Conservation (phyloP, 164 flowering plant species). For the Macadamia integrifolia region DNA sequence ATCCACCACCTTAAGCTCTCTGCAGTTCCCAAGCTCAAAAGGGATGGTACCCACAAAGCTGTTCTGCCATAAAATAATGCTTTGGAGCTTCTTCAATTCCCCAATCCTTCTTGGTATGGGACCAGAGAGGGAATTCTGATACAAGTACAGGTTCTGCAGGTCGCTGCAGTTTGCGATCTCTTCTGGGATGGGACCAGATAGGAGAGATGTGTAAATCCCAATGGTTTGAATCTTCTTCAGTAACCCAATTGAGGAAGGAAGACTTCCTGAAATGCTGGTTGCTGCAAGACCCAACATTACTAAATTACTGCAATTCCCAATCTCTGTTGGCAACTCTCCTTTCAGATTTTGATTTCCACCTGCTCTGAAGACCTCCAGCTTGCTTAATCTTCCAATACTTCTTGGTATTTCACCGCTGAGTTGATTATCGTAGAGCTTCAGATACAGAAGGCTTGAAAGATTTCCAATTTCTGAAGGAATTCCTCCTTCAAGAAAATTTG, state of each 20-base stretch:
- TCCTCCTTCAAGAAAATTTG: conserved; percentile 59
- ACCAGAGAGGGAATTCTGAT: conserved; percentile 82
- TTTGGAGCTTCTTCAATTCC: conserved; percentile 57
- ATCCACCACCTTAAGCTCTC: conserved; percentile 53
- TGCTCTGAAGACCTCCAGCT: conserved; percentile 54
- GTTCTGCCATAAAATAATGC: conserved; percentile 79
- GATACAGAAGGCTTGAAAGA: conserved; percentile 42
- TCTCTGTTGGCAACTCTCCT: conserved; percentile 79
- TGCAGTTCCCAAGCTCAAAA: conserved; percentile 66
- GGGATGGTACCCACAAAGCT: conserved; percentile 84
- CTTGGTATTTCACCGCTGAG: conserved; percentile 68
- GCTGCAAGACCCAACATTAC: conserved; percentile 76
- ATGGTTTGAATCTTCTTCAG: conserved; percentile 69
- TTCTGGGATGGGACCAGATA: conserved; percentile 81
- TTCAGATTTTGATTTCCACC: conserved; percentile 87
- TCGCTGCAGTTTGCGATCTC: conserved; percentile 83
- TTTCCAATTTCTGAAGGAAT: conserved; percentile 68
- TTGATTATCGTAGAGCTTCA: conserved; percentile 68
- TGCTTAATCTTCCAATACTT: conserved; percentile 56
- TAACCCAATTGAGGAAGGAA: conserved; percentile 66
- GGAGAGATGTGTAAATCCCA: conserved; percentile 61
- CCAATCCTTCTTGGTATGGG: conserved; percentile 66
- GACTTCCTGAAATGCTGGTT: conserved; percentile 72
- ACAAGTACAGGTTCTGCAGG: conserved; percentile 68
- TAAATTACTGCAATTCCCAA: conserved; percentile 74